A percentile compares a stretch with the other conserved stretches of the same genome.
Evolutionary conservation across 495 filamentous ascomycete genomes (phyloP).

Genomic region (Pseudomonodictys pantanalensis): DNA sequence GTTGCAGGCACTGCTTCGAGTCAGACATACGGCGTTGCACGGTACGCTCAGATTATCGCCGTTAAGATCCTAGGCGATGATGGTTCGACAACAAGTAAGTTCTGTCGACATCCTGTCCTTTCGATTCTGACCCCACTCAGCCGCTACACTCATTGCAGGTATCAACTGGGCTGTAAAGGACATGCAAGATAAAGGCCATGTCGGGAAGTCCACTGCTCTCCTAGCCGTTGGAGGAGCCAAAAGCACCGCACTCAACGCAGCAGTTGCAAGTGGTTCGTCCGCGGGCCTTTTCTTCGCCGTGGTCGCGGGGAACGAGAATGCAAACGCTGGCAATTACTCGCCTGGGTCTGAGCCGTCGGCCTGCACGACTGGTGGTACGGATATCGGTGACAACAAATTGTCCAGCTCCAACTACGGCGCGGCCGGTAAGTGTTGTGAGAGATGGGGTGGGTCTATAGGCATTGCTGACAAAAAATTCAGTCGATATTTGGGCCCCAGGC

Average conservation of each 20-base stretch:
- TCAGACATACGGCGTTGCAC: constrained; percentile 59
- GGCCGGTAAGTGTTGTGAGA: background rate
- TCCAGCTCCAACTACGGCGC: constrained; percentile 40
- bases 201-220: constrained; percentile 7
- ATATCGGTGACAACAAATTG: constrained; percentile 28
- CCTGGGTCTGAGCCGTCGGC: constrained; percentile 29
- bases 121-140: background rate
- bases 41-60: constrained; percentile 54
- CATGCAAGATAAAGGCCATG: background rate
- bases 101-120: background rate
- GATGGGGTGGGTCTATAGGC: background rate
- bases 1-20: constrained; percentile 58
- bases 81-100: constrained; percentile 29
- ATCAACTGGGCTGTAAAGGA: constrained; percentile 23
- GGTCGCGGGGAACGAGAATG: constrained; percentile 11
- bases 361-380: constrained; percentile 43
- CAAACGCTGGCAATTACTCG: constrained; percentile 2
- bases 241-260: constrained; percentile 7
- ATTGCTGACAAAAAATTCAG: background rate
- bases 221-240: constrained; percentile 8
- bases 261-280: constrained; percentile 5
- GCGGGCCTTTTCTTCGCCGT: constrained; percentile 29
- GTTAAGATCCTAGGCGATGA: constrained; percentile 61
- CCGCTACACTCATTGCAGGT: constrained; percentile 2
- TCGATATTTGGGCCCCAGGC: constrained; percentile 19